phyloP scores from a whole-genome alignment of 2,329 filamentous ascomycete species.

The Blastomyces emzantsi region DNA sequence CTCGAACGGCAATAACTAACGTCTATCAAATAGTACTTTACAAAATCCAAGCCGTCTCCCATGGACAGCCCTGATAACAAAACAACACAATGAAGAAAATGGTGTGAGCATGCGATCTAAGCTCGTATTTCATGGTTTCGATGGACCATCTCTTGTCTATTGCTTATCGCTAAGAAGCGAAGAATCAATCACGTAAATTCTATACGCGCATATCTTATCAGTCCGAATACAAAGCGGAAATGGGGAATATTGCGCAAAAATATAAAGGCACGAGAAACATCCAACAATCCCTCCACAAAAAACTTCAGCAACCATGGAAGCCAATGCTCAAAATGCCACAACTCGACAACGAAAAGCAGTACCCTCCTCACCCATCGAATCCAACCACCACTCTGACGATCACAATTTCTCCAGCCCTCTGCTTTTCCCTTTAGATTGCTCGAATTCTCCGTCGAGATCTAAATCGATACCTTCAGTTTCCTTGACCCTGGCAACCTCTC shows the following conservation, averaged over 20 bases:
- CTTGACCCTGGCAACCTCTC: slow-evolving; percentile 29
- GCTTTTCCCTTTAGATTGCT: slow-evolving; percentile 3
- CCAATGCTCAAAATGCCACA: neutral
- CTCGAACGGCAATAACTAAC: neutral
- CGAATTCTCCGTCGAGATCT: slow-evolving; percentile 17
- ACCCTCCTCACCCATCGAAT: neutral
- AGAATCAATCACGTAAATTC: neutral
- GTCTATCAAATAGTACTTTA: slow-evolving; percentile 6
- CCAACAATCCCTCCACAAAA: neutral
- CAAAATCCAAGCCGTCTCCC: neutral
- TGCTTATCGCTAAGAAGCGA: neutral
- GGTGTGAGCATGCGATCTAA: neutral
- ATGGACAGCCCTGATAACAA: neutral
- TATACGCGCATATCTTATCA: neutral
- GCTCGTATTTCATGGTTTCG: neutral
- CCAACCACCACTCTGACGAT: neutral
- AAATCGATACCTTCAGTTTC: slow-evolving; percentile 32
- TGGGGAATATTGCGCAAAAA: neutral
- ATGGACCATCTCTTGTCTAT: neutral
- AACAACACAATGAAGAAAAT: neutral
- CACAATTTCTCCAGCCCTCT: slow-evolving; percentile 11
- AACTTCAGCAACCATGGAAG: neutral
- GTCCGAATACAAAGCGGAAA: neutral
- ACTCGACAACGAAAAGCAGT: neutral
- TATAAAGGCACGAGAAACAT: neutral